phyloP scores from a whole-genome alignment of 31 red algal genomes.

The Odonthalia washingtoniensis region DNA sequence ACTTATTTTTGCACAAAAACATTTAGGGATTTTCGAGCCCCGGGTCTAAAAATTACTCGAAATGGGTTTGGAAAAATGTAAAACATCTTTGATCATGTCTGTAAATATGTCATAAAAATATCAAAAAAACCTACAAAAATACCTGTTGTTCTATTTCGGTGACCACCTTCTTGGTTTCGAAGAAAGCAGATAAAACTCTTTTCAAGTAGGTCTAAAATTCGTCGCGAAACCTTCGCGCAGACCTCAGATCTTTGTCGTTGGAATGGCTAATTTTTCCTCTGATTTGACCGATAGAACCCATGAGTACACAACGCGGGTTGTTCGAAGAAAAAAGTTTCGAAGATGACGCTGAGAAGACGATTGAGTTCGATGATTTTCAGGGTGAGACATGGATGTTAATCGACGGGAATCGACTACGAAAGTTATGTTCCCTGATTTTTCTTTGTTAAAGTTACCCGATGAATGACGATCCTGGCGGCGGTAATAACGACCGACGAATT shows the following conservation, averaged over 20 bases:
- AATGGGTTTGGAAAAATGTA: too few species aligned
- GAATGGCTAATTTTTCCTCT: constrained; percentile 63
- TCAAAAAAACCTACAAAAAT: too few species aligned
- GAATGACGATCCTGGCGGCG: constrained; percentile 17
- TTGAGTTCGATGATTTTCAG: constrained; percentile 47
- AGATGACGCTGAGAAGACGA: constrained; percentile 64
- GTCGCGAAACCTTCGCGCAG: constrained; percentile 70
- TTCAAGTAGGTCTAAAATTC: too few species aligned
- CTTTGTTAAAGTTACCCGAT: not conserved
- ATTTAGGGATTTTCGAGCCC: too few species aligned
- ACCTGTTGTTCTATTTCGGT: too few species aligned
- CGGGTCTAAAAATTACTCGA: too few species aligned
- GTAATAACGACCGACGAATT: constrained; percentile 60
- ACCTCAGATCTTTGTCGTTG: constrained; percentile 65
- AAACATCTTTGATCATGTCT: too few species aligned
- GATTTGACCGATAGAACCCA: constrained; percentile 55
- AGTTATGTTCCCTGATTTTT: constrained; percentile 40
- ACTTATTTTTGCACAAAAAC: too few species aligned
- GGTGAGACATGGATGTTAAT: constrained; percentile 63
- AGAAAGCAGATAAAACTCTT: constrained; percentile 53
- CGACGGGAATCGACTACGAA: constrained; percentile 44
- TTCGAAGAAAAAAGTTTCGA: constrained; percentile 62
- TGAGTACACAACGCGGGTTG: constrained; percentile 57
- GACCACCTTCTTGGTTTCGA: constrained; percentile 62
- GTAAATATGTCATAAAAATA: too few species aligned